Base-by-base conservation (phyloP, 108 stramenopile genomes). In the Pseudonitzschia delicatissima region DNA sequence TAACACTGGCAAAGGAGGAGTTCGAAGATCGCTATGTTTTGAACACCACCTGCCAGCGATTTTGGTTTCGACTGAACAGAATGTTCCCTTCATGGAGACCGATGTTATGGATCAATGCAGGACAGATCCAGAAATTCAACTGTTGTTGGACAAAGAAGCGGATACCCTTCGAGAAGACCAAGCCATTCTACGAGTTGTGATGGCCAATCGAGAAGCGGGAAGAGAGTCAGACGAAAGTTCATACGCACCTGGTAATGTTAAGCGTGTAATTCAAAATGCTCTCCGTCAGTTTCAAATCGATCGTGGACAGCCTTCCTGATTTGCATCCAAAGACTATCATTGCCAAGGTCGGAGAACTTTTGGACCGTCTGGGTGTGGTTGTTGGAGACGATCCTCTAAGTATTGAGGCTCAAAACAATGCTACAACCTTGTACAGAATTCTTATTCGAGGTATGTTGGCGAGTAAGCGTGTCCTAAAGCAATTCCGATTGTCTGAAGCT, bases 381-480 rank as follows among this genome's bases (percentile, higher is more conserved):
- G 91, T 81, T 25, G 98, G 98, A 9, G 90, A 95, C 48, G 97
- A 99, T 62, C 71, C 79, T 13, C 73, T 95, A 26, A 81, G 83
- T 64, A 75, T 93, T 33, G 96, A 98, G 76, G 97, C 97, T 5
- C 95, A 98, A 76, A 73, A 60, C 63, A 99, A 99, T 77, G 97
- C 97, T 21, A 97, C 96, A 27, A 83, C 90, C 1, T 65, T 97
- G 57, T 96, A 97, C 78, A 76, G 93, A 36, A 96, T 96, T 65
- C 70, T 98, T 50, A 80, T 98, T 35, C 82, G 98, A 13, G 88
- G 87, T 51, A 71, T 88, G 62, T 79, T 99, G 60, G 78, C 95
- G 18, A 79, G 77, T 55, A 96, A 97, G 72, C 83, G 95, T 39
- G 87, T 97, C 11, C 39, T 98, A 59, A 83, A 90, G 66, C 90